Evolutionary conservation across 192 early-diverging fungal species (phyloP), one percentile per base, ranked within the genome.

Genomic region (Coemansia biformis): DNA sequence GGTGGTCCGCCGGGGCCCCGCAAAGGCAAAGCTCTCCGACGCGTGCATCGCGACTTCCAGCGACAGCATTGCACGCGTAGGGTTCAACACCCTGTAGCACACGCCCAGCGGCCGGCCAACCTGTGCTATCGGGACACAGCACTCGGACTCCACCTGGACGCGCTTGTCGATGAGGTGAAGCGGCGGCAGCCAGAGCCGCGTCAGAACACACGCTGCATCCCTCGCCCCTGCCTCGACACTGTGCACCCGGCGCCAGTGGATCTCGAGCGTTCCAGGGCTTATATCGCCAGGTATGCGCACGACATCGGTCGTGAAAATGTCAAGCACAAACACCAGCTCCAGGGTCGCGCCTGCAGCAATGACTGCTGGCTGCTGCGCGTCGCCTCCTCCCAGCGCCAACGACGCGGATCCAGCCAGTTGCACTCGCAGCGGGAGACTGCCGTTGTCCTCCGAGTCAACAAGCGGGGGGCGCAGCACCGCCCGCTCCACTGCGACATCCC

Each of bases 1-100:
- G 0, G 51, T 44, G 0, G 51, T 32, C 1, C 58, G 57, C 12
- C 70, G 70, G 21, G 54, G 59, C 2, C 70, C 70, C 0, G 63
- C 44, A 51, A 66, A 74, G 12, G 66, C 70, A 59, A 74, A 74
- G 3, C 31, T 32, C 1, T 74, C 70, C 5, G 54, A 18, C 1
- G 70, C 70, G 22, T 66, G 70, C 70, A 66, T 57, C 2, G 59
- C 33, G 8, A 48, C 35, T 22, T 62, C 63, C 11, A 74, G 15
- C 14, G 46, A 33, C 28, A 49, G 54, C 36, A 52, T 19, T 18
- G 10, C 13, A 0, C 59, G 49, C 37, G 70, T 66, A 2, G 44
- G 40, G 19, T 74, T 74, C 9, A 58, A 35, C 19, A 74, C 19
- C 10, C 63, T 46, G 33, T 66, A 74, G 8, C 28, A 22, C 17